phyloP scores from a whole-genome alignment of 345 rosid species.

The Excoecaria agallocha region DNA sequence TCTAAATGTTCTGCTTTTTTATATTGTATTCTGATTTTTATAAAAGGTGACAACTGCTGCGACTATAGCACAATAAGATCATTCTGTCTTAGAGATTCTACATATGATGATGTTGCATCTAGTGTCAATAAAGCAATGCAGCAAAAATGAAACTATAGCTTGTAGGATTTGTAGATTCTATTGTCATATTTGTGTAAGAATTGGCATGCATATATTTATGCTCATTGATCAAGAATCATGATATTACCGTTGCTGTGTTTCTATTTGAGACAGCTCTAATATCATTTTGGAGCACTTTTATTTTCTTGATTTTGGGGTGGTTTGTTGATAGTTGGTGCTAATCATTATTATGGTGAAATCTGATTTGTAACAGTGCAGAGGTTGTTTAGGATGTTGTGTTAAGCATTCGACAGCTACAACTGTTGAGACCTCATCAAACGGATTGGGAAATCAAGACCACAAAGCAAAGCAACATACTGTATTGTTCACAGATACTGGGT shows the following conservation, averaged over 20 bases:
- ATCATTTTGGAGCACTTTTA: not conserved
- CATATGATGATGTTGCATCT: too few species aligned
- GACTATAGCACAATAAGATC: too few species aligned
- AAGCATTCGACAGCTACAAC: conserved; percentile 43
- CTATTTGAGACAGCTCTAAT: not conserved
- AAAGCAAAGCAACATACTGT: conserved; percentile 40
- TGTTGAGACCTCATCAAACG: conserved; percentile 54
- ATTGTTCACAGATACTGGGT: too few species aligned
- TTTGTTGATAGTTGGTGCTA: conserved; percentile 27
- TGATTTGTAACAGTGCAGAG: conserved; percentile 89
- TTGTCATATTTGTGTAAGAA: too few species aligned
- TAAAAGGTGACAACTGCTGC: too few species aligned
- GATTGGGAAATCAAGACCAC: conserved; percentile 47
- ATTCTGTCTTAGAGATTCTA: too few species aligned
- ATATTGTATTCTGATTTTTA: too few species aligned
- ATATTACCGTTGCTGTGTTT: not conserved
- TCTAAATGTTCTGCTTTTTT: not conserved
- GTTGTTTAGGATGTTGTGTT: conserved; percentile 79
- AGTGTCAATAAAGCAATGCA: too few species aligned
- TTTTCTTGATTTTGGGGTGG: not conserved
- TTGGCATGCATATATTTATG: too few species aligned
- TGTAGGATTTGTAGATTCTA: too few species aligned
- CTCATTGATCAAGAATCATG: not conserved
- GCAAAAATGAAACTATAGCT: too few species aligned
- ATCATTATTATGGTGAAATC: conserved; percentile 36